A percentile compares a stretch with the other conserved stretches of the same genome.
Conservation (phyloP, 495 filamentous ascomycete species). For the Talaromyces proteolyticus region DNA sequence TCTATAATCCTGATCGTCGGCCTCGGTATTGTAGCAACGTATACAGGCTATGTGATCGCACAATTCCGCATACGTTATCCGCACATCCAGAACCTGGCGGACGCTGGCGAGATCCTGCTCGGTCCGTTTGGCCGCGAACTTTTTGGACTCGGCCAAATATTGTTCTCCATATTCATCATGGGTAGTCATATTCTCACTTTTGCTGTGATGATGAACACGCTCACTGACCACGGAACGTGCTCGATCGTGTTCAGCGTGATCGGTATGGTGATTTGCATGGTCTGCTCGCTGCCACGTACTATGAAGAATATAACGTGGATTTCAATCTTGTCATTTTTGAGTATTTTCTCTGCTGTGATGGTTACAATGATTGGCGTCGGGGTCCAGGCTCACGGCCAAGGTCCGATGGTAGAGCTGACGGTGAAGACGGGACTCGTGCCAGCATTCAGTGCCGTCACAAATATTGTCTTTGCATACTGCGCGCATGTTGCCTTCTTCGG, state of each 20-base stretch:
- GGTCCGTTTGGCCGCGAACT: slow-evolving; percentile 61
- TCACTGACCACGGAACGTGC: slow-evolving; percentile 62
- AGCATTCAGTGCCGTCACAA: slow-evolving; percentile 41
- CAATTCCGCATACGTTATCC: slow-evolving; percentile 28
- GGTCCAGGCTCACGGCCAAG: slow-evolving; percentile 22
- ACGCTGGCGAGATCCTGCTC: slow-evolving; percentile 63
- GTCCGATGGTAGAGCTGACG: not conserved
- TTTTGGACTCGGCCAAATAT: slow-evolving; percentile 56
- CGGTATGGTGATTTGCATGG: slow-evolving; percentile 55
- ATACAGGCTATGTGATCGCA: slow-evolving; percentile 26
- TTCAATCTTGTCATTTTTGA: slow-evolving; percentile 59
- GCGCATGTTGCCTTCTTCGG: slow-evolving; percentile 70
- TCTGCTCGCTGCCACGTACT: slow-evolving; percentile 59
- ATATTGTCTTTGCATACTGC: slow-evolving; percentile 51
- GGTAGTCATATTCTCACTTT: slow-evolving; percentile 71
- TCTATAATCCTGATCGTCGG: slow-evolving; percentile 50
- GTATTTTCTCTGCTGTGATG: slow-evolving; percentile 61
- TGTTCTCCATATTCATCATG: slow-evolving; percentile 73
- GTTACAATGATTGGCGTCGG: slow-evolving; percentile 66
- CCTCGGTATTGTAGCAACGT: slow-evolving; percentile 58
- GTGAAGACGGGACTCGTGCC: slow-evolving; percentile 35
- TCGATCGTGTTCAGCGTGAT: slow-evolving; percentile 62
- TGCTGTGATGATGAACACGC: slow-evolving; percentile 60
- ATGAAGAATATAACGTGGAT: slow-evolving; percentile 53
- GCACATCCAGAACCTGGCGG: slow-evolving; percentile 65